Evolutionary conservation across 371 early-diverging fungal species (phyloP).

Genomic region (Dinochytrium kinnereticum): DNA sequence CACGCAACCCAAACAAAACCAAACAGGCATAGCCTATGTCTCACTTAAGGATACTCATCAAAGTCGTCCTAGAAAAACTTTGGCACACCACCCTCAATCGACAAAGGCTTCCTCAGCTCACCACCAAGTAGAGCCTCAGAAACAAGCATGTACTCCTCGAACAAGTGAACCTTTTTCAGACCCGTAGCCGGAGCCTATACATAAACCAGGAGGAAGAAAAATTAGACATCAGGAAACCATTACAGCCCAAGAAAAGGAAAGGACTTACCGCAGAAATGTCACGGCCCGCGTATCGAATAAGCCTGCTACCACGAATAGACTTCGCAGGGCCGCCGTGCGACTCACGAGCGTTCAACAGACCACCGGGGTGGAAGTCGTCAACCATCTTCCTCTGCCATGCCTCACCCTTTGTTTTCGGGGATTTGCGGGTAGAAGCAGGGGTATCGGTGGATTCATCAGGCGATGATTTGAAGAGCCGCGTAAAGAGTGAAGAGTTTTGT

Average conservation of each 20-base stretch:
- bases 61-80: constrained; percentile 18
- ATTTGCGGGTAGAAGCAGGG: neutral
- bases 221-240: neutral
- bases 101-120: constrained; percentile 43
- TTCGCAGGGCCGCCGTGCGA: constrained; percentile 24
- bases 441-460: neutral
- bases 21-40: too few relatives aligned
- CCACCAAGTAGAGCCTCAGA: constrained; percentile 83
- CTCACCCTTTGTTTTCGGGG: constrained; percentile 39
- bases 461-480: constrained; percentile 24
- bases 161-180: constrained; percentile 94
- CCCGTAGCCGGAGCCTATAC: constrained; percentile 92
- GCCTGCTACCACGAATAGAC: constrained; percentile 49
- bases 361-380: constrained; percentile 47
- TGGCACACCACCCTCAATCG: constrained; percentile 50
- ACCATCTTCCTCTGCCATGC: constrained; percentile 55
- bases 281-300: constrained; percentile 86
- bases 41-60: too few relatives aligned
- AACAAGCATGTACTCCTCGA: constrained; percentile 87
- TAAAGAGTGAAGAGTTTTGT: constrained; percentile 9
- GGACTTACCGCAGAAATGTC: constrained; percentile 73
- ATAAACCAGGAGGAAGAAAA: neutral
- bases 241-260: neutral
- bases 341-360: constrained; percentile 46
- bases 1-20: too few relatives aligned